A percentile compares a stretch with the other conserved stretches of the same genome.
Conservation (phyloP, 345 rosid genomes). For the Eucalyptus regnans region DNA sequence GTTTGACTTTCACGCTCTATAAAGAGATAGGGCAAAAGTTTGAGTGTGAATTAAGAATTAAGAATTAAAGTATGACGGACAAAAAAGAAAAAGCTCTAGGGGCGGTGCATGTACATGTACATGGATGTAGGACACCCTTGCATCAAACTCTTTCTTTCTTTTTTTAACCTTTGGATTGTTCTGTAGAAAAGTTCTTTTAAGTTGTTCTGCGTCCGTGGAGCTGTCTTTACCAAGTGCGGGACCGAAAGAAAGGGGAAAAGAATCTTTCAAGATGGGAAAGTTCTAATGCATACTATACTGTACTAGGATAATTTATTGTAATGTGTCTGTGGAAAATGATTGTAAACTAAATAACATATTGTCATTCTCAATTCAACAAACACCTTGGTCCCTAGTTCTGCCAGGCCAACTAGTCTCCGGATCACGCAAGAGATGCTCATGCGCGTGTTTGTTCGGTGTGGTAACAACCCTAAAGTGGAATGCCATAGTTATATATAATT, state of each 20-base stretch:
- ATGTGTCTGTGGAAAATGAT: neutral
- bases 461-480: neutral
- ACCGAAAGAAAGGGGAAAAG: neutral
- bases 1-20: accelerated
- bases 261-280: neutral
- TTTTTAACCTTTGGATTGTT: neutral
- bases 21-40: accelerated
- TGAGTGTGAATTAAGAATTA: too few species aligned
- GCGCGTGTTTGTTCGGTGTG: neutral
- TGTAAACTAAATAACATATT: neutral
- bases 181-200: neutral
- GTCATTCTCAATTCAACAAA: neutral
- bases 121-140: too few species aligned
- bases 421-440: neutral
- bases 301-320: neutral
- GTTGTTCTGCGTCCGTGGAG: neutral
- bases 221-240: neutral
- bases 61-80: too few species aligned
- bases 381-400: neutral
- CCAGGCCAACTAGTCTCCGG: neutral
- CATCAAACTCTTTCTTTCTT: accelerated
- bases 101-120: neutral
- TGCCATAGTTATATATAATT: neutral
- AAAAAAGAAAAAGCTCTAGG: too few species aligned
- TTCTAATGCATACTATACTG: neutral